A percentile compares a stretch with the other conserved stretches of the same genome.
Conservation (phyloP, 352 stramenopile species). For the Thraustochytrium sp. region DNA sequence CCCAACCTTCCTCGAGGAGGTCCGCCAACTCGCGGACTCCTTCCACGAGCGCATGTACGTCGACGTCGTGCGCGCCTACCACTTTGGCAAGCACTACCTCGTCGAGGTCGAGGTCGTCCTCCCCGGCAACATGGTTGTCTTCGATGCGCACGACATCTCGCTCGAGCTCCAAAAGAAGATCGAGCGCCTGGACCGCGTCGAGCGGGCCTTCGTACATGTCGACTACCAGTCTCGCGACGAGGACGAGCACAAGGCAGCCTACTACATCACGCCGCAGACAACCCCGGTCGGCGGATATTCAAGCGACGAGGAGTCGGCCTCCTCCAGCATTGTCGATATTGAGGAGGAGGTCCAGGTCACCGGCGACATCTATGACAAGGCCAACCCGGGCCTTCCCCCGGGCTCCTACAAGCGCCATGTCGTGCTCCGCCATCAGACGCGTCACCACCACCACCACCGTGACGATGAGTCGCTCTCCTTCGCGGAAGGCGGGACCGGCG, state of each 20-base stretch:
- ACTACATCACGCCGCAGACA: slow-evolving; percentile 36
- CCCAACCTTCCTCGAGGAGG: slow-evolving; percentile 84
- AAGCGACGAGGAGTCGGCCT: not conserved
- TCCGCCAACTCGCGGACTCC: slow-evolving; percentile 72
- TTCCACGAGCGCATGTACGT: slow-evolving; percentile 78
- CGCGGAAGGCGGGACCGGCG: not conserved
- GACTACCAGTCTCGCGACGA: slow-evolving; percentile 85
- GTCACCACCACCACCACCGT: not conserved
- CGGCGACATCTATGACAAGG: slow-evolving; percentile 18
- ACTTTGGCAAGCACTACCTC: slow-evolving; percentile 94
- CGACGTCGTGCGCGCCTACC: slow-evolving; percentile 87
- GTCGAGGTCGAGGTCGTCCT: slow-evolving; percentile 88
- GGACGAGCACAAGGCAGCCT: slow-evolving; percentile 69
- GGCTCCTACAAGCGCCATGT: slow-evolving; percentile 2
- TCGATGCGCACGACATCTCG: slow-evolving; percentile 89
- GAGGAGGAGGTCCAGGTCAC: slow-evolving; percentile 23
- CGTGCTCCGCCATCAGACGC: not conserved
- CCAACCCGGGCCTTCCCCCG: not conserved
- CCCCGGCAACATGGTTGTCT: slow-evolving; percentile 78
- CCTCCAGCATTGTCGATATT: not conserved
- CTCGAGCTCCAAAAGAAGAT: slow-evolving; percentile 92
- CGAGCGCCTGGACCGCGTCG: slow-evolving; percentile 86
- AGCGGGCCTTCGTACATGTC: slow-evolving; percentile 95
- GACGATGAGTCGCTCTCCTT: not conserved
- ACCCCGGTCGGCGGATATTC: not conserved